phyloP scores from a whole-genome alignment of 805 yeast genomes.

The Nakazawaea siamensis region DNA sequence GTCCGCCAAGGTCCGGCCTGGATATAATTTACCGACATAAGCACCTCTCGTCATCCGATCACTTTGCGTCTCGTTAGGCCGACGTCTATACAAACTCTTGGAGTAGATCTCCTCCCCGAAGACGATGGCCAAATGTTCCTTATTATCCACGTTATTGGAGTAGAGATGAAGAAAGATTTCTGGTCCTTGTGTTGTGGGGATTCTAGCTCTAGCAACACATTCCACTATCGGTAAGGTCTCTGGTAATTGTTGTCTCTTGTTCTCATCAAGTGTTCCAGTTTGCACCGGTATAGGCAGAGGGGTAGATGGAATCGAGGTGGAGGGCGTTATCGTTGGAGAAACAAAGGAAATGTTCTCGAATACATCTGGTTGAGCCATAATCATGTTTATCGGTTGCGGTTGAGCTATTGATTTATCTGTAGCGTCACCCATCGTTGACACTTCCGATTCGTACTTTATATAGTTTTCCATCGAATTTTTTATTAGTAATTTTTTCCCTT shows the following conservation, averaged over 20 bases:
- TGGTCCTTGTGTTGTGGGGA: slow-evolving; percentile 92
- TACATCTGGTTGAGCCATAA: slow-evolving; percentile 15
- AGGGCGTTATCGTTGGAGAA: slow-evolving; percentile 31
- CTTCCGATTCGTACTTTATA: too few species aligned
- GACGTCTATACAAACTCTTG: slow-evolving; percentile 50
- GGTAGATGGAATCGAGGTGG: slow-evolving; percentile 16
- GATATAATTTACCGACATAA: slow-evolving; percentile 80
- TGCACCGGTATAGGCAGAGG: slow-evolving; percentile 19
- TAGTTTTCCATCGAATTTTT: too few species aligned
- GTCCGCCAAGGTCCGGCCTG: slow-evolving; percentile 76
- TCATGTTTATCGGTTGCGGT: too few species aligned
- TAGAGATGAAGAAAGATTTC: slow-evolving; percentile 90
- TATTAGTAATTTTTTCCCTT: too few species aligned
- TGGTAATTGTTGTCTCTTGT: slow-evolving; percentile 35
- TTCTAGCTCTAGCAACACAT: slow-evolving; percentile 91
- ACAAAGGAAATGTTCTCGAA: slow-evolving; percentile 29
- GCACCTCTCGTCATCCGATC: slow-evolving; percentile 99
- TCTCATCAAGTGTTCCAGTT: slow-evolving; percentile 9
- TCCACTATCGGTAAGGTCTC: slow-evolving; percentile 62
- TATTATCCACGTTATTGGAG: slow-evolving; percentile 75
- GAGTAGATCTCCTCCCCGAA: slow-evolving; percentile 91
- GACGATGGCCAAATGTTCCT: slow-evolving; percentile 95
- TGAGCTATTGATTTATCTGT: too few species aligned
- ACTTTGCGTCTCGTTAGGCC: slow-evolving; percentile 71
- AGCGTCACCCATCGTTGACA: too few species aligned